Evolutionary conservation across 2,329 filamentous ascomycete genomes (phyloP), one percentile per base, ranked within the genome.

Genomic region (Cryphonectria japonica): DNA sequence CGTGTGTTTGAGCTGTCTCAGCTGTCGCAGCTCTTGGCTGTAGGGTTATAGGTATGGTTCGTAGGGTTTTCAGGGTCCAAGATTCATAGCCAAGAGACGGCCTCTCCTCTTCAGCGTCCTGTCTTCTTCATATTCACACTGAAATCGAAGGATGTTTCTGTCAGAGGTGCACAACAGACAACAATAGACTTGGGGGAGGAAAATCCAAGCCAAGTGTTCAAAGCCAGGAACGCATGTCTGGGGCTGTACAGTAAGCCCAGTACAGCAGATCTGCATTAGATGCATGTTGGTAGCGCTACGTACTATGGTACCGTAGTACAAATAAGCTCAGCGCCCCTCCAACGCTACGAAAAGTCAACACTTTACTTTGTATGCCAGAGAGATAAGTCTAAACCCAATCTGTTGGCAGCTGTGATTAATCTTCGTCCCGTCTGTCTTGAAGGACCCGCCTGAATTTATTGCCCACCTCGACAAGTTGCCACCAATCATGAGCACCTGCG

Each of bases 311-410:
- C 46, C 22, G 8, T n/a, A n/a, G 22, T n/a, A n/a, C 19, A 50
- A 26, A 32, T 32, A 16, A 29, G 54, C 26, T 32, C 54, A 34
- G 54, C n/a, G 13, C 26, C 26, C 46, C 16, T 59, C 26, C 54
- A 32, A 34, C 54, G 54, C 54, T 13, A 32, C 52, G 26, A 32
- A 16, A 32, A 34, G 26, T 26, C 26, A 14, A 19, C 22, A n/a
- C 13, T 59, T n/a, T 8, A n/a, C 13, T 59, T n/a, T n/a, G 54
- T 26, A 59, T 8, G 54, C 34, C 54, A 9, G 22, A 50, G 2
- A 59, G 54, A 59, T 59, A 32, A 59, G 54, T 59, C 54, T 59
- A 59, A 59, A 29, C 54, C 54, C 54, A 19, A 32, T 59, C 54
- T 59, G 54, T 59, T 59, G 52, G 26, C 13, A 29, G 52, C 52